A percentile compares a stretch with the other conserved stretches of the same genome.
These are phyloP conservation scores for Neofusicoccum kwambonambiense DNA, from an alignment of 2,329 filamentous ascomycete species.

Conservation along the genomic window DNA sequence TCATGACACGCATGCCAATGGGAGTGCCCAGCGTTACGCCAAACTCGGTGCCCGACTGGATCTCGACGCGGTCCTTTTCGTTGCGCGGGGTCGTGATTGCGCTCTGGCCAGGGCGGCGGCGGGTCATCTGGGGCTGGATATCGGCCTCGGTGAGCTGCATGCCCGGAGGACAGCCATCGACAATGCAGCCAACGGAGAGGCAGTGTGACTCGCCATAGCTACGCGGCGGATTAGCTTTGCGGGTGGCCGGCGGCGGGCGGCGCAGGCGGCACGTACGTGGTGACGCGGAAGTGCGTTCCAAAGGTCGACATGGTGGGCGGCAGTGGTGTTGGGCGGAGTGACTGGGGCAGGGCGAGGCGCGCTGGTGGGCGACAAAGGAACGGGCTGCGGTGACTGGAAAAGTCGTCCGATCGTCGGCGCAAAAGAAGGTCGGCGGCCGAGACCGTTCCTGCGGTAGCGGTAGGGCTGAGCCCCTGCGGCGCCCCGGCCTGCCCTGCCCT, in stretches of 20 bases:
- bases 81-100: constrained; percentile 88
- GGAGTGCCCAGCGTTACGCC: constrained; percentile 88
- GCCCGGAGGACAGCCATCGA: constrained; percentile 87
- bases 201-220: constrained; percentile 87
- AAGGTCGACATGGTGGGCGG: constrained; percentile 73
- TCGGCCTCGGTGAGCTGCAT: constrained; percentile 81
- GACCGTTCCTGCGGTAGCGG: not conserved
- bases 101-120: constrained; percentile 84
- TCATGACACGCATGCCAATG: constrained; percentile 81
- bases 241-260: not conserved
- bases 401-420: constrained; percentile 13
- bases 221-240: constrained; percentile 24
- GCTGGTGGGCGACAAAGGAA: not conserved
- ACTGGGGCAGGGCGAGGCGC: not conserved
- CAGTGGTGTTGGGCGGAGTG: not conserved
- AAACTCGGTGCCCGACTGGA: constrained; percentile 89
- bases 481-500: not conserved
- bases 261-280: constrained; percentile 60
- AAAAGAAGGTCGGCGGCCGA: not conserved
- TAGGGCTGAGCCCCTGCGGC: not conserved
- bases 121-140: constrained; percentile 93
- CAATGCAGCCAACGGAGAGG: constrained; percentile 88
- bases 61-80: constrained; percentile 87
- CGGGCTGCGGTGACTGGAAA: constrained; percentile 12
- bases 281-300: constrained; percentile 76